These are phyloP conservation scores for Thermochaetoides thermophila DNA, from an alignment of 495 filamentous ascomycete species.

Conservation along the genomic window DNA sequence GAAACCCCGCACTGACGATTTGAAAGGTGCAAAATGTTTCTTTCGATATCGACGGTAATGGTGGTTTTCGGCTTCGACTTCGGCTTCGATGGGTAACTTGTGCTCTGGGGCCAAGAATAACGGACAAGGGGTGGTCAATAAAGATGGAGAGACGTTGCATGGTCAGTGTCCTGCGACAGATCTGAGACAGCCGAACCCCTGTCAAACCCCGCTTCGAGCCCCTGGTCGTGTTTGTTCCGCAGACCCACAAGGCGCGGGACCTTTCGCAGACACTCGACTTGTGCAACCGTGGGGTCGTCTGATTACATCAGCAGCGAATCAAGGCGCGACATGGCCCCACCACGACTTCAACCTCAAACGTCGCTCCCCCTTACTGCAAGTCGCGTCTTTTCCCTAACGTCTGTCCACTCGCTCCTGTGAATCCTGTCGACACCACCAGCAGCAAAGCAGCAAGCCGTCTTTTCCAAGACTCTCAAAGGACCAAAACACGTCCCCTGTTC, in stretches of 20 bases:
- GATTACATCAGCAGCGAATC: slow-evolving; percentile 18
- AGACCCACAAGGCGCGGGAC: slow-evolving; percentile 8
- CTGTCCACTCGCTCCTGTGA: slow-evolving; percentile 1
- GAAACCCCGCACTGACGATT: no score
- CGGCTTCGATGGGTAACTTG: no score
- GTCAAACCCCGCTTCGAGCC: slow-evolving; percentile 7
- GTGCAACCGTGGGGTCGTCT: no score
- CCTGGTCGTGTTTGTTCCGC: slow-evolving; percentile 5
- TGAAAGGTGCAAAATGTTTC: no score
- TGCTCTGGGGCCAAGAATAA: no score
- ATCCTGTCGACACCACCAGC: slow-evolving; percentile 1
- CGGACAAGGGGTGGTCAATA: no score
- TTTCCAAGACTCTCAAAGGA: no score
- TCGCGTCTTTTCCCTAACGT: slow-evolving; percentile 18
- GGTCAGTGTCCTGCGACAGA: slow-evolving; percentile 18
- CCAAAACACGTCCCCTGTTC: no score
- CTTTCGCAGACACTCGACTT: slow-evolving; percentile 10
- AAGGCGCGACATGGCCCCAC: slow-evolving; percentile 6
- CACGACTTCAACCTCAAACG: slow-evolving; percentile 23
- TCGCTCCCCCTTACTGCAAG: slow-evolving; percentile 13
- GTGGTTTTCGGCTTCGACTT: no score
- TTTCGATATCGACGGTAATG: no score
- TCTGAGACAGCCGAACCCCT: slow-evolving; percentile 22
- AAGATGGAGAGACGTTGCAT: slow-evolving; percentile 13
- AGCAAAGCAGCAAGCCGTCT: no score